Evolutionary conservation across 1,284 basidiomycete genomes (phyloP), one percentile per base, ranked within the genome.

Genomic region (Leccinum angustisporum): DNA sequence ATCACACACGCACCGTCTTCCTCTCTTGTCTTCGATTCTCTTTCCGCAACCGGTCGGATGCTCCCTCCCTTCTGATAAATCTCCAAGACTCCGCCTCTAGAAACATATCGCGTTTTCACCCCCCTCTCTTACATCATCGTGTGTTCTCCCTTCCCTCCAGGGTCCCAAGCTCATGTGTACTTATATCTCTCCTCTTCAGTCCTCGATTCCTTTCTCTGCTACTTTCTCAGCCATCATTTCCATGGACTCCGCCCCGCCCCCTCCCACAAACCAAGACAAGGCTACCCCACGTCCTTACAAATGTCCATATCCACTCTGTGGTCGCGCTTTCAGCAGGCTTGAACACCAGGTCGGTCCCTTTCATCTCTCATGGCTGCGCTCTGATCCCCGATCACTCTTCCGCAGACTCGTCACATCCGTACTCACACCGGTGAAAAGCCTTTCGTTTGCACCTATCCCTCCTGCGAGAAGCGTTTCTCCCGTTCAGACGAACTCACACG

Each of bases 371-470:
- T 60, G 61, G 57, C 63, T 25, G 56, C 65, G 52, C 62, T 31
- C 66, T 67, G 58, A 65, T 65, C 61, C 50, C 65, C 68, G 56
- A 63, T 69, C 67, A 33, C 30, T n/a, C 48, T 51, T 58, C 54
- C 27, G 0, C 76, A 98, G 92, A 99, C 96, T 21, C 90, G 97
- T 61, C 97, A 99, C 75, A 97, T 98, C 61, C 91, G 97, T 61
- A 99, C 96, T 0, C 97, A 99, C 76, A 99, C 97, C 0, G 97
- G 97, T 68, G 97, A 98, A 77, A 98, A 97, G 73, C 97, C 97
- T 1, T 98, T 98, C 73, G 85, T 88, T 36, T 99, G 97, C 83
- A 91, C 87, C 1, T 94, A 92, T 76, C 89, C 94, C 1, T 87
- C 89, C n/a, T 99, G 97, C 83, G 96, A 98, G 78, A 99, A 98